Evolutionary conservation across 129 eudicot species (phyloP).

Genomic region (Tanacetum coccineum): DNA sequence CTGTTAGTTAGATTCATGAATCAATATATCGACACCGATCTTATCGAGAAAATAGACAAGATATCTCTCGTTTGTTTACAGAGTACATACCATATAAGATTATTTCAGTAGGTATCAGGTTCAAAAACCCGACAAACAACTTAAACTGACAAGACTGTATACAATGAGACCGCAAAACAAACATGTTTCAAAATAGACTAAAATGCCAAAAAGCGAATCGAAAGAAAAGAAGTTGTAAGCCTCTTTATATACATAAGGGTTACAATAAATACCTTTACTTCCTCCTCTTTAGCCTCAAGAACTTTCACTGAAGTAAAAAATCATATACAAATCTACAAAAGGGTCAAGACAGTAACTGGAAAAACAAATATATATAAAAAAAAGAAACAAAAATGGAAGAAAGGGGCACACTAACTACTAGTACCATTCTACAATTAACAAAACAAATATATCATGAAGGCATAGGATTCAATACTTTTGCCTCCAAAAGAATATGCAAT

Average conservation of each 20-base stretch:
- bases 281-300: slow-evolving; percentile 26
- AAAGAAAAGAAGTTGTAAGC: neutral
- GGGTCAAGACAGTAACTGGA: slow-evolving; percentile 11
- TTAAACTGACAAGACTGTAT: neutral
- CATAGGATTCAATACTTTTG: slow-evolving; percentile 35
- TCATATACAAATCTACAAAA: slow-evolving; percentile 38
- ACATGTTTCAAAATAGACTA: too few species aligned
- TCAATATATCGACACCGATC: too few species aligned
- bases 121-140: too few species aligned
- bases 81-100: too few species aligned
- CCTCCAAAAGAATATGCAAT: slow-evolving; percentile 67
- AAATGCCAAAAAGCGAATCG: neutral
- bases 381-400: neutral
- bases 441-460: slow-evolving; percentile 51
- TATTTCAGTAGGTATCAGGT: too few species aligned
- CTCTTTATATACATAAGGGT: slow-evolving; percentile 40
- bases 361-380: slow-evolving; percentile 21
- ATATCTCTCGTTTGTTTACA: too few species aligned
- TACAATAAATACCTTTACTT: slow-evolving; percentile 40
- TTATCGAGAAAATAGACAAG: too few species aligned
- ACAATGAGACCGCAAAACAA: too few species aligned
- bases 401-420: slow-evolving; percentile 22
- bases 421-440: slow-evolving; percentile 42
- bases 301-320: slow-evolving; percentile 21
- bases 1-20: too few species aligned